phyloP scores from a whole-genome alignment of 2,329 filamentous ascomycete genomes.

The Talaromyces marneffei region DNA sequence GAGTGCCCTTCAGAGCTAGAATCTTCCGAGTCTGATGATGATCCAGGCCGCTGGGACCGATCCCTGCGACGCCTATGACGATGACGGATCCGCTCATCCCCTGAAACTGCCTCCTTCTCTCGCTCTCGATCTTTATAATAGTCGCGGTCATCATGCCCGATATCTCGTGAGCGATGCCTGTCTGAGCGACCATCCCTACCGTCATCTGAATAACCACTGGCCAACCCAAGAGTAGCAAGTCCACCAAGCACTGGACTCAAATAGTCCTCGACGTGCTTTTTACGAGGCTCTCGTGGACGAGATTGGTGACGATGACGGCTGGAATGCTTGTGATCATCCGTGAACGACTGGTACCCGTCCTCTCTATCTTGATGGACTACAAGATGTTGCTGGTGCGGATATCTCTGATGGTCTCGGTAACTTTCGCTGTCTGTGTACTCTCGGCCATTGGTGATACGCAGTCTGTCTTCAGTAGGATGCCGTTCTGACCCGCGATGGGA shows the following conservation, averaged over 20 bases:
- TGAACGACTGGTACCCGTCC: constrained; percentile 37
- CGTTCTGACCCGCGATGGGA: constrained; percentile 35
- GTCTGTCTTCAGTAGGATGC: constrained; percentile 26
- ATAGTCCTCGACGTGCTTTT: constrained; percentile 14
- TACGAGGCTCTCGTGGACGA: constrained; percentile 16
- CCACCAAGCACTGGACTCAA: constrained; percentile 21
- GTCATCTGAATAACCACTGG: constrained; percentile 32
- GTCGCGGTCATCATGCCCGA: constrained; percentile 16
- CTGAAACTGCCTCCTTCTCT: constrained; percentile 17
- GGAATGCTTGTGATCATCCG: constrained; percentile 39
- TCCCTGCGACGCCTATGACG: constrained; percentile 18
- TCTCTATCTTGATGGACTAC: constrained; percentile 47
- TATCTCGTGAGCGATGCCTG: constrained; percentile 22
- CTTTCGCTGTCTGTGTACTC: constrained; percentile 24
- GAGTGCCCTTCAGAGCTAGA: constrained; percentile 31
- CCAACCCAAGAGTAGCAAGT: constrained; percentile 33
- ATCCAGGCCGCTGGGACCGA: constrained; percentile 19
- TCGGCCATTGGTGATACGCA: constrained; percentile 21
- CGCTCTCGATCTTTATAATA: constrained; percentile 11
- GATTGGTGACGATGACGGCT: constrained; percentile 24
- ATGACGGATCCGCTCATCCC: constrained; percentile 16
- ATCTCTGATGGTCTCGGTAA: constrained; percentile 34
- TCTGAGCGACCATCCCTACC: constrained; percentile 21
- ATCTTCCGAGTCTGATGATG: constrained; percentile 22
- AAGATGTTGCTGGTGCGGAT: constrained; percentile 38